These are phyloP conservation scores for Trichoderma lentiforme DNA, from an alignment of 2,329 filamentous ascomycete genomes.

Conservation along the genomic window DNA sequence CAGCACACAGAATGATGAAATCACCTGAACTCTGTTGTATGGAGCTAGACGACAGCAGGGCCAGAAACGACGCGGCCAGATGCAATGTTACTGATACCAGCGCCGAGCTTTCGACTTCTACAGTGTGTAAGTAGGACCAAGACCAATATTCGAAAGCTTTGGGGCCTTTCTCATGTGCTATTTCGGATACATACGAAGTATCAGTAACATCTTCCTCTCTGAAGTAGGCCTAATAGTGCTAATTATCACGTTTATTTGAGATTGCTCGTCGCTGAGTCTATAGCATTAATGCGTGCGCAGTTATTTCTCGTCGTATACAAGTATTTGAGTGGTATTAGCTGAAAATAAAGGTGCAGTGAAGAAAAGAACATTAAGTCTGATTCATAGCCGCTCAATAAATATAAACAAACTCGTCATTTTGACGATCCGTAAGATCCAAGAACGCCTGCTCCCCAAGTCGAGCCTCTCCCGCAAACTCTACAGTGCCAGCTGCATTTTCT, in stretches of 20 bases:
- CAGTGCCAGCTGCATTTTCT: not conserved
- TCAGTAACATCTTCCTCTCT: not conserved
- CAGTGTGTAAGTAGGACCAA: not conserved
- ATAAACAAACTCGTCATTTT: conserved; percentile 68
- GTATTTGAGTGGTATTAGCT: not conserved
- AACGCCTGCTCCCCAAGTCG: conserved; percentile 52
- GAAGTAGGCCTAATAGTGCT: not conserved
- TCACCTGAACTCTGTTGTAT: not conserved
- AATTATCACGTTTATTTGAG: not conserved
- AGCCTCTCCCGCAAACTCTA: not conserved
- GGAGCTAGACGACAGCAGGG: not conserved
- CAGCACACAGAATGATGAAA: not conserved
- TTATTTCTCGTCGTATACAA: not conserved
- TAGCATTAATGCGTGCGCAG: not conserved
- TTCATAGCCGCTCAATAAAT: conserved; percentile 43
- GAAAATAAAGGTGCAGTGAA: not conserved
- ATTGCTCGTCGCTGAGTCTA: not conserved
- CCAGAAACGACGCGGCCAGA: not conserved
- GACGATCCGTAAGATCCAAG: conserved; percentile 59
- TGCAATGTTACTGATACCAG: not conserved
- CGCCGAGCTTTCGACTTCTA: not conserved
- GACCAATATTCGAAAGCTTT: not conserved
- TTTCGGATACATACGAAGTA: not conserved
- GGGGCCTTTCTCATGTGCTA: not conserved
- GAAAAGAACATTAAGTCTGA: not conserved